Evolutionary conservation across 75 land plant genomes (phyloP).

Genomic region (Pinus albicaulis): DNA sequence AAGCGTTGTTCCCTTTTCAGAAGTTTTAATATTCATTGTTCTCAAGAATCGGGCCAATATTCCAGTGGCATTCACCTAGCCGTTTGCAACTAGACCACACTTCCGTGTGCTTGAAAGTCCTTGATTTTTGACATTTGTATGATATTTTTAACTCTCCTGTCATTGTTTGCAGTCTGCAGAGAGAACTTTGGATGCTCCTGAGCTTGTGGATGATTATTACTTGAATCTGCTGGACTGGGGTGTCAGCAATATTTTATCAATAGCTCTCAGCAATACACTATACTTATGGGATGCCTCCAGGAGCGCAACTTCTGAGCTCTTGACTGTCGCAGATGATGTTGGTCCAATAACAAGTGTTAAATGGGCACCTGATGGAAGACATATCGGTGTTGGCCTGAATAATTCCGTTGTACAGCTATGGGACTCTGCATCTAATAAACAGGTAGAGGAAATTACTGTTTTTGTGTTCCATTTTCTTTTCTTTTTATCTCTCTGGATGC

Average conservation of each 20-base stretch:
- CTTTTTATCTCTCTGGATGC: background rate
- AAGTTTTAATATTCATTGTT: too few species aligned
- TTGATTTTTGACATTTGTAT: too few species aligned
- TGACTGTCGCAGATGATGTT: conserved; percentile 62
- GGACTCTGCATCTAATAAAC: conserved; percentile 50
- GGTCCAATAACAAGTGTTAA: conserved; percentile 87
- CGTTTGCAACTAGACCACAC: too few species aligned
- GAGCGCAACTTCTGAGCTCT: conserved; percentile 63
- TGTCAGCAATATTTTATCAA: conserved; percentile 63
- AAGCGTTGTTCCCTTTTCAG: too few species aligned
- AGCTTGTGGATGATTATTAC: conserved; percentile 87
- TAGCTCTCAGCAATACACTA: conserved; percentile 75
- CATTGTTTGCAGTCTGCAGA: conserved; percentile 53
- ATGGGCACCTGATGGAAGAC: conserved; percentile 88
- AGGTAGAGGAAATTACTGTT: conserved; percentile 19
- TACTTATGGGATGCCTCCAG: conserved; percentile 81
- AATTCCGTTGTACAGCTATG: conserved; percentile 80
- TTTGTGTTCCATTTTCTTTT: background rate
- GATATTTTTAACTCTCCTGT: too few species aligned
- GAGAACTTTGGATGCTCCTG: conserved; percentile 90
- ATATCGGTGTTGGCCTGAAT: conserved; percentile 73
- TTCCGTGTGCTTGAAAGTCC: too few species aligned
- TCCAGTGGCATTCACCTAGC: too few species aligned
- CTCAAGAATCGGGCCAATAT: too few species aligned
- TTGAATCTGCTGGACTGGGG: conserved; percentile 92